Base-by-base conservation (phyloP, 2,329 filamentous ascomycete species). In the Pestalotiopsis sp. region DNA sequence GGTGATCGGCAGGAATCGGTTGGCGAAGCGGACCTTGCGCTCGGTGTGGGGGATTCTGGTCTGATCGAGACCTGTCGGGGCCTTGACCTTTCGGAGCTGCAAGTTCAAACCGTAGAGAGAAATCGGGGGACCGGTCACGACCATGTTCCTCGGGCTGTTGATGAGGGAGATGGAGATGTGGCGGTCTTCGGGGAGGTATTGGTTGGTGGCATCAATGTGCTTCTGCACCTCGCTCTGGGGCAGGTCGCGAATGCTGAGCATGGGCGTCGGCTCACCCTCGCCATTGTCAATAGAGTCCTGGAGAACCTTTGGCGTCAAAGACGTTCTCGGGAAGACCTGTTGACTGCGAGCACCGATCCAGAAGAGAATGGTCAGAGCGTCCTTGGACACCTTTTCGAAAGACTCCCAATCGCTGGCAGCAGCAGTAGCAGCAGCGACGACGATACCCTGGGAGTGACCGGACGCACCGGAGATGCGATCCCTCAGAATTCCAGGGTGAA, bases 271-370 rank as follows among this genome's bases (percentile, higher is more conserved):
- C 5, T 88, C 88, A n/a, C 97, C 97, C 83, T 99, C 96, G 65
- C 96, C 95, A 79, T 96, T 91, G 78, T 98, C 95, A 73, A 94
- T 88, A 1, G 96, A 98, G 81, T 99, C 96, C 78, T 95, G 93
- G 66, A 99, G 87, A 77, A 95, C 93, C 59, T 90, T 93, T 0
- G 96, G 97, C 3, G 95, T 94, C 76, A 99, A 88, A 41, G 96
- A 98, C 3, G 96, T 99, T 74, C 93, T 91, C 52, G 96, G 97
- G 82, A 98, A 99, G 2, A 95, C 95, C 81, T 99, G 96, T 81
- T 99, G 96, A 81, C 95, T 98, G 77, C 96, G 92, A 70, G 95
- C 91, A 79, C 97, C 96, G 74, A 99, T 97, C 96, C 96, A 99
- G 87, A 99, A 99, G 38, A 99, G 91, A 76, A 98, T 93, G 38